Evolutionary conservation across 768 basidiomycete genomes (phyloP).

Genomic region (Lentinula raphanica): DNA sequence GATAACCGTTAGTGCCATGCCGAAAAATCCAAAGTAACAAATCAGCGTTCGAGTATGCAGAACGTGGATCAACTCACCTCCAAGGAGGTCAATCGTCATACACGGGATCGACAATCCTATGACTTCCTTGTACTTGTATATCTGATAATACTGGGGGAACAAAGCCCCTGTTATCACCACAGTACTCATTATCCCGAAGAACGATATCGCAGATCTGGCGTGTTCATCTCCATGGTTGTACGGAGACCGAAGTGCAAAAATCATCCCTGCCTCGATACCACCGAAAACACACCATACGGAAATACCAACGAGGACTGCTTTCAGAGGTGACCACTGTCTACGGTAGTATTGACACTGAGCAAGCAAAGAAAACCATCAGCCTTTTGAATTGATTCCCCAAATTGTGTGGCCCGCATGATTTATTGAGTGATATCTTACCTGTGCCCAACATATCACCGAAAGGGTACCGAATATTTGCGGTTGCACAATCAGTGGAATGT

Average conservation of each 20-base stretch:
- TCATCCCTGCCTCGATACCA: conserved; percentile 53
- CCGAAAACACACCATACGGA: conserved; percentile 41
- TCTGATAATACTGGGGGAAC: conserved; percentile 70
- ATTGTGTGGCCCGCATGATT: conserved; percentile 23
- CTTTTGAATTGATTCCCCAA: too few species aligned
- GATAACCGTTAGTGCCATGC: too few species aligned
- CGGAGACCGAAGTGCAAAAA: conserved; percentile 50
- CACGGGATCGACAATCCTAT: conserved; percentile 67
- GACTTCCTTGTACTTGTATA: conserved; percentile 58
- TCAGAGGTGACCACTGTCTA: conserved; percentile 29
- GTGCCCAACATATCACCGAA: conserved; percentile 57
- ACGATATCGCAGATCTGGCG: conserved; percentile 28
- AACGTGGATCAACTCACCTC: conserved; percentile 32
- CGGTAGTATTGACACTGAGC: conserved; percentile 66
- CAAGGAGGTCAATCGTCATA: conserved; percentile 64
- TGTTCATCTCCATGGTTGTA: conserved; percentile 22
- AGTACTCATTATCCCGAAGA: conserved; percentile 60
- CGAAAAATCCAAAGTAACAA: too few species aligned
- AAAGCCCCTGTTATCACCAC: conserved; percentile 48
- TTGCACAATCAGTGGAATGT: conserved; percentile 68
- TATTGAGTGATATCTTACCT: too few species aligned
- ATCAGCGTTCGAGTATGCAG: not conserved
- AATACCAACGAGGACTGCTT: conserved; percentile 31
- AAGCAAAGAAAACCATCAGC: too few species aligned
- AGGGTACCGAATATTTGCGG: conserved; percentile 62